Percentiles rank a stretch among this genome's conserved stretches.
Conservation (phyloP, 2,329 filamentous ascomycete species). For the Nemania diffusa region DNA sequence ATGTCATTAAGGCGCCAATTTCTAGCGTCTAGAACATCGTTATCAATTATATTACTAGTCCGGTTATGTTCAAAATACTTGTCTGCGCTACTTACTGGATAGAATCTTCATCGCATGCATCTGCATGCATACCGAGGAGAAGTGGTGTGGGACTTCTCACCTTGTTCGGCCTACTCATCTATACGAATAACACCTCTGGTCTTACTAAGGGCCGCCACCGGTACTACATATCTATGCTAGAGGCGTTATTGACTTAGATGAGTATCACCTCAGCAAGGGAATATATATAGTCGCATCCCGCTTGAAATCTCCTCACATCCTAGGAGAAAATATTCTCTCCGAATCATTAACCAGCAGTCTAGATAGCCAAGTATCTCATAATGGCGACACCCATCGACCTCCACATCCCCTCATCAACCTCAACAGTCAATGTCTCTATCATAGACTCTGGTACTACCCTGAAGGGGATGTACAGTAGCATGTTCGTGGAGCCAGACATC, state of each 20-base stretch:
- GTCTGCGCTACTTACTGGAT: too few relatives aligned
- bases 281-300: not conserved
- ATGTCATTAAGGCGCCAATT: not conserved
- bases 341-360: not conserved
- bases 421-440: constrained; percentile 50
- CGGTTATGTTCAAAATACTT: not conserved
- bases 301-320: not conserved
- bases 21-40: not conserved
- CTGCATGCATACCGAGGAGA: not conserved
- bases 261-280: not conserved
- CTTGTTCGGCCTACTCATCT: too few relatives aligned
- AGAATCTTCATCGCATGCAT: not conserved
- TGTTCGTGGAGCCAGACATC: constrained; percentile 47
- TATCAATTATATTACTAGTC: not conserved
- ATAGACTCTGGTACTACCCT: constrained; percentile 47
- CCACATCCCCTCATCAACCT: constrained; percentile 47
- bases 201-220: too few relatives aligned
- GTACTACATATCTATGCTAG: too few relatives aligned
- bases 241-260: too few relatives aligned
- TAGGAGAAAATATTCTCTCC: too few relatives aligned
- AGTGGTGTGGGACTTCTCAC: not conserved
- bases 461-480: constrained; percentile 34
- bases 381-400: constrained; percentile 44
- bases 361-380: not conserved
- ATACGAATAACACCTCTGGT: too few relatives aligned